Conservation (phyloP, 83 land plant genomes). For the Larix sibirica region DNA sequence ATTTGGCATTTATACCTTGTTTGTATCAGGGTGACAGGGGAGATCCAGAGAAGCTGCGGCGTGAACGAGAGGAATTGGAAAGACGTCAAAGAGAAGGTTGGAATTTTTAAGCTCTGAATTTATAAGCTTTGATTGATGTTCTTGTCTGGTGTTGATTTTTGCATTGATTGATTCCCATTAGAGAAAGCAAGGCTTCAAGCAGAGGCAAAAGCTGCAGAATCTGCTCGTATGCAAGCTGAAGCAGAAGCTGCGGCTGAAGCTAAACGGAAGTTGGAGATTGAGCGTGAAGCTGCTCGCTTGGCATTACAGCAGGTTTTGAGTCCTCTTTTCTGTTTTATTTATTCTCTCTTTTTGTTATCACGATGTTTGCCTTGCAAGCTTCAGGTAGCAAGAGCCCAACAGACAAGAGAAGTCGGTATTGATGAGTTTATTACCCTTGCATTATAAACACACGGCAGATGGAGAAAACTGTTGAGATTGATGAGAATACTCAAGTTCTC, state of each 20-base stretch:
- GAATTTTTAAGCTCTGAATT: not conserved
- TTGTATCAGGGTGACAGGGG: slow-evolving; percentile 64
- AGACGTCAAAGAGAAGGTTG: slow-evolving; percentile 75
- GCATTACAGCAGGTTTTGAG: slow-evolving; percentile 67
- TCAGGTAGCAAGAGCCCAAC: not conserved
- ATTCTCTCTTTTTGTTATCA: not conserved
- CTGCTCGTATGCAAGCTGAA: slow-evolving; percentile 71
- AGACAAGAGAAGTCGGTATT: not conserved
- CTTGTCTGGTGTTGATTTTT: not conserved
- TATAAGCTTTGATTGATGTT: slow-evolving; percentile 8
- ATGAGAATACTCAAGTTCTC: slow-evolving; percentile 61
- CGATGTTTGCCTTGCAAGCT: not conserved
- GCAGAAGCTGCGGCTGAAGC: slow-evolving; percentile 80
- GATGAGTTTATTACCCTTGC: not conserved
- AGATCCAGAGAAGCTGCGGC: slow-evolving; percentile 85
- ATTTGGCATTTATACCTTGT: not conserved
- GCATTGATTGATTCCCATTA: slow-evolving; percentile 14
- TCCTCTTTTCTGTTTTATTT: not conserved
- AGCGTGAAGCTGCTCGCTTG: slow-evolving; percentile 90
- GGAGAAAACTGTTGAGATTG: slow-evolving; percentile 95
- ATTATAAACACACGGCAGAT: slow-evolving; percentile 43
- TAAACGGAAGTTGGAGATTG: slow-evolving; percentile 73
- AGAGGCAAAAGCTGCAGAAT: slow-evolving; percentile 95
- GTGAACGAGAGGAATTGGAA: slow-evolving; percentile 89
- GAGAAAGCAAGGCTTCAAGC: slow-evolving; percentile 79